These are phyloP conservation scores for Amorphotheca resinae DNA, from an alignment of 495 filamentous ascomycete species.

Conservation along the genomic window DNA sequence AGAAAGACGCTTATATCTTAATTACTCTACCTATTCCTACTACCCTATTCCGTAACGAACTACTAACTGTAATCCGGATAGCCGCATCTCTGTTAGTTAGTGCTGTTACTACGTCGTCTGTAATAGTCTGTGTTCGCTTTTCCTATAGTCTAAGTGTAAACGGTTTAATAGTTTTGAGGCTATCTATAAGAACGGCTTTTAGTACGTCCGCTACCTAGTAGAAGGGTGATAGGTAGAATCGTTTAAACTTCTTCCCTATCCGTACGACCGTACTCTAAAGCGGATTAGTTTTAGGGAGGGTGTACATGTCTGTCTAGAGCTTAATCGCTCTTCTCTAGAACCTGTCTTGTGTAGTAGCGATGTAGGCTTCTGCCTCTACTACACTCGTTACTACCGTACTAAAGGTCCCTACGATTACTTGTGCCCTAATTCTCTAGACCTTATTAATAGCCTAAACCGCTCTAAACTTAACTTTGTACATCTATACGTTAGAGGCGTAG, in stretches of 20 bases:
- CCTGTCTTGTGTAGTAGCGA: constrained; percentile 2
- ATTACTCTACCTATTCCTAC: not conserved
- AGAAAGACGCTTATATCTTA: not conserved
- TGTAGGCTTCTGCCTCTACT: constrained; percentile 19
- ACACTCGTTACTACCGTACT: constrained; percentile 20
- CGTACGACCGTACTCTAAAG: constrained; percentile 2
- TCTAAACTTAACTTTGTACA: constrained; percentile 21
- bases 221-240: constrained; percentile 5
- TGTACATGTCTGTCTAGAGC: constrained; percentile 8
- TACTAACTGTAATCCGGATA: constrained; percentile 4
- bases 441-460: constrained; percentile 15
- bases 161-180: constrained; percentile 7
- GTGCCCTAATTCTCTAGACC: constrained; percentile 24
- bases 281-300: constrained; percentile 10
- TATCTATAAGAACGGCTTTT: constrained; percentile 4
- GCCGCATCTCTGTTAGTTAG: not conserved
- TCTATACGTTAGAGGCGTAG: constrained; percentile 26
- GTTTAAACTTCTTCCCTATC: constrained; percentile 5
- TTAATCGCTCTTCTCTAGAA: not conserved
- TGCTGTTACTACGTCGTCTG: constrained; percentile 1
- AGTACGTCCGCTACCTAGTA: constrained; percentile 8
- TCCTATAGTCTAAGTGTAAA: constrained; percentile 8
- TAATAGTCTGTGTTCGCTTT: constrained; percentile 1
- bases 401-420: constrained; percentile 24
- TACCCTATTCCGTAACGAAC: constrained; percentile 5